Base-by-base conservation (phyloP, 2,329 filamentous ascomycete genomes). In the Pseudogymnoascus sp. region DNA sequence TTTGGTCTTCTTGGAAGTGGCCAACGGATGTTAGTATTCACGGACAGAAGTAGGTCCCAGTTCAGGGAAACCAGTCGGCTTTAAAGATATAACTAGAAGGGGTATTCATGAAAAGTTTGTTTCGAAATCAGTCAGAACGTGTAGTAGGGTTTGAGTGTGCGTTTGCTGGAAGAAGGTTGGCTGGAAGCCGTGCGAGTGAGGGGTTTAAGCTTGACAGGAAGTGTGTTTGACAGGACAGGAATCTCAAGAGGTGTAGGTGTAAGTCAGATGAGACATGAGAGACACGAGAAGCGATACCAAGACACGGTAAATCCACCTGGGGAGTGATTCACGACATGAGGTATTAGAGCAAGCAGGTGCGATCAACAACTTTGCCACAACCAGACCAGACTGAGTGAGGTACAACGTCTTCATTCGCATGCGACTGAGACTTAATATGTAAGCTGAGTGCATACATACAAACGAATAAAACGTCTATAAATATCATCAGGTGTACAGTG, bases 361-460 rank as follows among this genome's bases (percentile, higher is more conserved):
- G 16, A 34, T 19, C 51, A 31, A 34, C 25, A 31, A 34, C 25
- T 13, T 19, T 34, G n/a, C 25, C n/a, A 25, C 23, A 4, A 25
- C n/a, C n/a, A n/a, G n/a, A 54, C 48, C 6, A 54, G 25, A 25
- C 23, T 21, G 41, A 13, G 10, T 25, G 10, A 57, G 25, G 51
- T 28, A 57, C 51, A 14, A 57, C 10, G n/a, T 28, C 51, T 16
- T 8, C 34, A 25, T 14, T 57, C 28, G 51, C 51, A 57, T 21
- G 28, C 8, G 51, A 34, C 51, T 10, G 28, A 34, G 11, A 57
- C 28, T 10, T 2, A 57, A 19, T 57, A 57, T 34, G 51, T 36
- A 57, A 57, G 51, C 51, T 21, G 51, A 19, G 10, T 57, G 51
- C 51, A 57, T 57, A 19, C 25, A 57, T 57, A 57, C 51, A 57